These are phyloP conservation scores for Russula lepida DNA, from an alignment of 768 basidiomycete species.

Conservation along the genomic window DNA sequence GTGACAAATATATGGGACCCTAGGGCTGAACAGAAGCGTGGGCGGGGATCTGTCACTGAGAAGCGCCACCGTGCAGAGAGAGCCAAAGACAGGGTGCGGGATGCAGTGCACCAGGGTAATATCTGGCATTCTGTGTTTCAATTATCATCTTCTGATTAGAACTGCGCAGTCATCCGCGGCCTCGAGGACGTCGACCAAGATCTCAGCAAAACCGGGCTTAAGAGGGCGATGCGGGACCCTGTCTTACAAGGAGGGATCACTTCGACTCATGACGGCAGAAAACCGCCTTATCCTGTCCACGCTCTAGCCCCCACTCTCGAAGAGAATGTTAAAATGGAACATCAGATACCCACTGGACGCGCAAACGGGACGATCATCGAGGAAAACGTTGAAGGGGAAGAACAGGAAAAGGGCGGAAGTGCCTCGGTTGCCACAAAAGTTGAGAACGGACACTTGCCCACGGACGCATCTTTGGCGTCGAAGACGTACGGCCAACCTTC, in stretches of 20 bases:
- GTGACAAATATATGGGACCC: constrained; percentile 67
- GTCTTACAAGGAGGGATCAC: constrained; percentile 47
- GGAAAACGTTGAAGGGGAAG: constrained; percentile 5
- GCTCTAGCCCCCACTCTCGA: constrained; percentile 61
- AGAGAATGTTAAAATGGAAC: constrained; percentile 51
- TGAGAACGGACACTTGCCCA: constrained; percentile 43
- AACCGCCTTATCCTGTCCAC: constrained; percentile 50
- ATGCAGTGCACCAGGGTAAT: constrained; percentile 39
- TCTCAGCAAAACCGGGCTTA: constrained; percentile 38
- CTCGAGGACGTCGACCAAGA: constrained; percentile 33
- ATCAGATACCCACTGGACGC: constrained; percentile 4
- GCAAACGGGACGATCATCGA: neutral
- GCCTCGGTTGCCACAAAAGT: constrained; percentile 30
- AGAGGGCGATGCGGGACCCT: constrained; percentile 33
- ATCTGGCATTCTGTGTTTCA: neutral
- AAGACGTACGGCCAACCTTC: constrained; percentile 41
- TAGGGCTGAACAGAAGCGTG: constrained; percentile 53
- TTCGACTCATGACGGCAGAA: constrained; percentile 42
- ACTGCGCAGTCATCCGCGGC: constrained; percentile 33
- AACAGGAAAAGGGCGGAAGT: constrained; percentile 8
- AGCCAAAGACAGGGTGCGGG: constrained; percentile 20
- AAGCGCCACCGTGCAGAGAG: constrained; percentile 22
- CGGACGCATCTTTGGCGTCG: constrained; percentile 38
- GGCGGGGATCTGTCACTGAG: constrained; percentile 34
- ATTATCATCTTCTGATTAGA: constrained; percentile 2